These are phyloP conservation scores for Podila epigama DNA, from an alignment of 192 early-diverging fungal species.

Conservation along the genomic window DNA sequence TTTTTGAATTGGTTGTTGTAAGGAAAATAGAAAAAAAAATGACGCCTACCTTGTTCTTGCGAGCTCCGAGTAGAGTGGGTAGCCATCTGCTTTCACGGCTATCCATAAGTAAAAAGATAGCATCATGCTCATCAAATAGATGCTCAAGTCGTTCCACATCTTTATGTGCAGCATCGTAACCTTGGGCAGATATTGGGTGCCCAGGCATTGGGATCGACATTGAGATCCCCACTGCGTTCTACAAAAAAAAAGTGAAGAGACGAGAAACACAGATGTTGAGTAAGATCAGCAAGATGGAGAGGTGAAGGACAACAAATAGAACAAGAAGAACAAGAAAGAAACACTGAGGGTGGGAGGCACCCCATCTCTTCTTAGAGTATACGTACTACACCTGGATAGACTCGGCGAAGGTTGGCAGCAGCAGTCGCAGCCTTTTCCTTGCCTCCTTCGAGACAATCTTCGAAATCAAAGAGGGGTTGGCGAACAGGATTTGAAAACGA, in stretches of 20 bases:
- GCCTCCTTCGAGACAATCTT: slow-evolving; percentile 88
- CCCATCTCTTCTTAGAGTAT: too few relatives aligned
- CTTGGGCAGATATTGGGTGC: slow-evolving; percentile 67
- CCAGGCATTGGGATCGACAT: slow-evolving; percentile 97
- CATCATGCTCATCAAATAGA: slow-evolving; percentile 83
- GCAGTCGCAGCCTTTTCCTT: slow-evolving; percentile 88
- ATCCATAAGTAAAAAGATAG: slow-evolving; percentile 91
- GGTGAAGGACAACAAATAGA: background rate
- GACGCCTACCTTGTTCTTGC: slow-evolving; percentile 58
- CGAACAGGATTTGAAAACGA: slow-evolving; percentile 97
- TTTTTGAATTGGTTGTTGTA: background rate
- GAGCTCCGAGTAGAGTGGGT: slow-evolving; percentile 85
- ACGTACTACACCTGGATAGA: slow-evolving; percentile 84
- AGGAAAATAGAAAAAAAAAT: background rate
- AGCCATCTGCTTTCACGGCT: slow-evolving; percentile 96
- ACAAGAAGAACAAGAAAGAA: too few relatives aligned
- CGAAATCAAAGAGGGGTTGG: slow-evolving; percentile 92
- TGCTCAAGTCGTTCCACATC: slow-evolving; percentile 62
- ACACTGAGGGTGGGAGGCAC: too few relatives aligned
- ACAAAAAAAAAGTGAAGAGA: background rate
- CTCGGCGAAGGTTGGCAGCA: slow-evolving; percentile 70
- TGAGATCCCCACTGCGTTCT: slow-evolving; percentile 73
- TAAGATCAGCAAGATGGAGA: background rate
- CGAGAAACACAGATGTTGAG: background rate
- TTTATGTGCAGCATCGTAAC: slow-evolving; percentile 39